phyloP scores from a whole-genome alignment of 495 filamentous ascomycete species.

The Aspergillus conjunctus region DNA sequence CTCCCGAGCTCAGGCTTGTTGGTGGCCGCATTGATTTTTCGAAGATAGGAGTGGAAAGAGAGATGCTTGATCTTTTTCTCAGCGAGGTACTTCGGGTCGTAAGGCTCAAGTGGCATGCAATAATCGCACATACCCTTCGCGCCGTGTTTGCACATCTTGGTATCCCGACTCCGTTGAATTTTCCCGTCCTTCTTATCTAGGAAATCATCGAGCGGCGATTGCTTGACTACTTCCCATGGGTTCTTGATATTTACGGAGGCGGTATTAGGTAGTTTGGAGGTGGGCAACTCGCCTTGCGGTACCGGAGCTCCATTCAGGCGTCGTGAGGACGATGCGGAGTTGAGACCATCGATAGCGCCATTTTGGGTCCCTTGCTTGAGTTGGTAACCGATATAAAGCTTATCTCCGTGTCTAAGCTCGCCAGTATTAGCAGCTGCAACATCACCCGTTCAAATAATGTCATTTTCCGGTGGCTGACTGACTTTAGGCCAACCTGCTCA shows the following conservation, averaged over 20 bases:
- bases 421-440: constrained; percentile 14
- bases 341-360: constrained; percentile 43
- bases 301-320: constrained; percentile 79
- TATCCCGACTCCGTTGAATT: constrained; percentile 73
- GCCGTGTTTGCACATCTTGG: constrained; percentile 92
- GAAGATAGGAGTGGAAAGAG: constrained; percentile 91
- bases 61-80: constrained; percentile 99
- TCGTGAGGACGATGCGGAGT: constrained; percentile 31
- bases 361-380: constrained; percentile 55
- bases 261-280: constrained; percentile 60
- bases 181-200: constrained; percentile 93
- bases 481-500: constrained; percentile 71
- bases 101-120: constrained; percentile 97
- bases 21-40: constrained; percentile 92
- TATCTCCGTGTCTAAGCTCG: constrained; percentile 75
- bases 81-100: constrained; percentile 78
- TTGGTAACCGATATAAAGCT: constrained; percentile 82
- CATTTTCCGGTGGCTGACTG: constrained; percentile 24
- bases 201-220: constrained; percentile 81
- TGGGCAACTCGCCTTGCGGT: constrained; percentile 64
- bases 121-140: constrained; percentile 99
- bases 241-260: constrained; percentile 71
- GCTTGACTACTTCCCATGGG: constrained; percentile 89
- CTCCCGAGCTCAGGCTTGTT: constrained; percentile 90
- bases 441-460: constrained; percentile 21